Conservation (phyloP, 306 rosid genomes). For the Luffa acutangula region DNA sequence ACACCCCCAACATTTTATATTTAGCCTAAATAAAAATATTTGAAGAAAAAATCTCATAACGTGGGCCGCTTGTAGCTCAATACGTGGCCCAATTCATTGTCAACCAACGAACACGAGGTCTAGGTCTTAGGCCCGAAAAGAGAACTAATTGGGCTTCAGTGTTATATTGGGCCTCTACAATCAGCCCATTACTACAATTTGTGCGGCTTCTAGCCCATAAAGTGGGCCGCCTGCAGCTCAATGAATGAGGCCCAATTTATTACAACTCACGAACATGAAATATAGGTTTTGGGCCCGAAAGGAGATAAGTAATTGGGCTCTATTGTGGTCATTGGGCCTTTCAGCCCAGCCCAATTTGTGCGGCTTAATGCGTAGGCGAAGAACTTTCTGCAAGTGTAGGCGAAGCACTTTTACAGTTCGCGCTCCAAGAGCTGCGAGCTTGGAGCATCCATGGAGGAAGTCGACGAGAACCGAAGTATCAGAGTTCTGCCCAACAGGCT, state of each 20-base stretch:
- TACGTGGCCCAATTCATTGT: neutral
- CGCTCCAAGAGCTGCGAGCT: neutral
- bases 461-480: conserved; percentile 18
- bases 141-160: neutral
- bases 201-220: neutral
- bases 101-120: neutral
- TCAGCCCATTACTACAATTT: neutral
- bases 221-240: neutral
- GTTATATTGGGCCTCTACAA: neutral
- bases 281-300: neutral
- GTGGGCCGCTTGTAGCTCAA: neutral
- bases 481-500: conserved; percentile 44
- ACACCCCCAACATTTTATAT: too few relatives aligned
- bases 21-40: too few relatives aligned
- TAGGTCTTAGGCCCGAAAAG: neutral
- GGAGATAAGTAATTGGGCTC: neutral
- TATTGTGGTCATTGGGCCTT: neutral
- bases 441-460: conserved; percentile 22
- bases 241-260: neutral
- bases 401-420: neutral
- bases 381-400: neutral
- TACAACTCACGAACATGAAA: neutral
- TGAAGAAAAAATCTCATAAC: neutral
- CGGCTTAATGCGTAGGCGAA: neutral
- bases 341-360: neutral